A percentile compares a stretch with the other conserved stretches of the same genome.
These are phyloP conservation scores for Lunularia cruciata DNA, from an alignment of 225 moss, liverwort and hornwort genomes.

Conservation along the genomic window DNA sequence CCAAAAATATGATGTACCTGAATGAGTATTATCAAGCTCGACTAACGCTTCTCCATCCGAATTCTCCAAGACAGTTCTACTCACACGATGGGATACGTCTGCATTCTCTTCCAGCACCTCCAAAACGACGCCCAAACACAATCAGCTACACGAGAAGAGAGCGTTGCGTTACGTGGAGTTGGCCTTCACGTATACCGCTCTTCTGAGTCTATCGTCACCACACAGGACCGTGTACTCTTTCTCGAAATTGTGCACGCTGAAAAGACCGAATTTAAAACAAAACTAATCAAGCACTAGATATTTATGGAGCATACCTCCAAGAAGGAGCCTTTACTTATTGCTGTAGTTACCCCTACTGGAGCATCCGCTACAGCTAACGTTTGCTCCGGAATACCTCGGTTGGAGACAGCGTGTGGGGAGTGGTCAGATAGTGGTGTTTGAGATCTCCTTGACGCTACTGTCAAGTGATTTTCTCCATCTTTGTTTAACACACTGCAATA, in stretches of 20 bases:
- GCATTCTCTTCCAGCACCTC: conserved; percentile 48
- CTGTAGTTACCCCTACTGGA: background rate
- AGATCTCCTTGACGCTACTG: conserved; percentile 26
- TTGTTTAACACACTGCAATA: conserved; percentile 49
- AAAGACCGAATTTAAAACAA: too few species aligned
- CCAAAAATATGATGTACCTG: conserved; percentile 23
- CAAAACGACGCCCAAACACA: conserved; percentile 20
- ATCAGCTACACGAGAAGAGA: conserved; percentile 15
- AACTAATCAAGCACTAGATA: too few species aligned
- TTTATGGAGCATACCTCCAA: conserved; percentile 37
- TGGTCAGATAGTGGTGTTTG: conserved; percentile 12
- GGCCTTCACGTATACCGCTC: too few species aligned
- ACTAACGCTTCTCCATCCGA: conserved; percentile 33
- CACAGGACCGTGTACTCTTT: too few species aligned
- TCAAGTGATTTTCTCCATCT: conserved; percentile 33
- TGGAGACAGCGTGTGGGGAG: conserved; percentile 25
- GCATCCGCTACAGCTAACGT: background rate
- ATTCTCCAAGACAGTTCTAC: conserved; percentile 19
- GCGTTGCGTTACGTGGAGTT: too few species aligned
- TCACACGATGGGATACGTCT: conserved; percentile 29
- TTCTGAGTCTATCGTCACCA: too few species aligned
- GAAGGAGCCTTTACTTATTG: conserved; percentile 25
- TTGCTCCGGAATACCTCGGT: background rate
- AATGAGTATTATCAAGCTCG: conserved; percentile 31
- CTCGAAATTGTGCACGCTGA: too few species aligned